Evolutionary conservation across 768 basidiomycete genomes (phyloP).

Genomic region (Strobilomyces confusus): DNA sequence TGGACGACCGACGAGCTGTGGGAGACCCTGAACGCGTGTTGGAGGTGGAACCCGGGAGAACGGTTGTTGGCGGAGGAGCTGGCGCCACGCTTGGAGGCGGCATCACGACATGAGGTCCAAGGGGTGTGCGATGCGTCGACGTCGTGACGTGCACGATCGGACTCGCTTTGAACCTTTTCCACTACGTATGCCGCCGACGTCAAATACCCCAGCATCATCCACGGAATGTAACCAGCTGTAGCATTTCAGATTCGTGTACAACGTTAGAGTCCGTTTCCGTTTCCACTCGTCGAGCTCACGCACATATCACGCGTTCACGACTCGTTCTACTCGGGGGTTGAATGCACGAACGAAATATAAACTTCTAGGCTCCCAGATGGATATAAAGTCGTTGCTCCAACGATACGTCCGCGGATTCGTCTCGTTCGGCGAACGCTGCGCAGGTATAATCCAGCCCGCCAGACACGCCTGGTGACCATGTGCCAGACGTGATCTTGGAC

Average conservation of each 20-base stretch:
- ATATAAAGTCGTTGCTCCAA: background rate
- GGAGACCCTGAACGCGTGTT: constrained; percentile 44
- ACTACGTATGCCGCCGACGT: too few species aligned
- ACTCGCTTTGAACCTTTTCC: too few species aligned
- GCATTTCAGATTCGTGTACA: too few species aligned
- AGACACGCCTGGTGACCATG: background rate
- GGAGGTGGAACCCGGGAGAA: constrained; percentile 36
- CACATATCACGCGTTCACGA: too few species aligned
- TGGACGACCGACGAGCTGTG: constrained; percentile 50
- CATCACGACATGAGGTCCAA: constrained; percentile 2
- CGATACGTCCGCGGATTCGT: background rate
- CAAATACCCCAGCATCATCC: too few species aligned
- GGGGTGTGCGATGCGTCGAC: background rate
- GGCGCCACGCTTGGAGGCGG: constrained; percentile 9
- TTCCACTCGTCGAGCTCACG: too few species aligned
- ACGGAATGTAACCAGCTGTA: too few species aligned
- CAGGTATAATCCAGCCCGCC: background rate
- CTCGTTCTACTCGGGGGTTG: too few species aligned
- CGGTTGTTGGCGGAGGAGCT: constrained; percentile 43
- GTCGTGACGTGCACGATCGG: background rate
- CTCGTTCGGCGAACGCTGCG: background rate
- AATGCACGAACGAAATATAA: too few species aligned
- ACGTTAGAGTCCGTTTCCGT: too few species aligned
- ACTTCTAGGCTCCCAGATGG: background rate
- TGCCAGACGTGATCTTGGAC: too few species aligned